Evolutionary conservation across 129 eudicot species (phyloP).

Genomic region (Flaveria ramosissima): DNA sequence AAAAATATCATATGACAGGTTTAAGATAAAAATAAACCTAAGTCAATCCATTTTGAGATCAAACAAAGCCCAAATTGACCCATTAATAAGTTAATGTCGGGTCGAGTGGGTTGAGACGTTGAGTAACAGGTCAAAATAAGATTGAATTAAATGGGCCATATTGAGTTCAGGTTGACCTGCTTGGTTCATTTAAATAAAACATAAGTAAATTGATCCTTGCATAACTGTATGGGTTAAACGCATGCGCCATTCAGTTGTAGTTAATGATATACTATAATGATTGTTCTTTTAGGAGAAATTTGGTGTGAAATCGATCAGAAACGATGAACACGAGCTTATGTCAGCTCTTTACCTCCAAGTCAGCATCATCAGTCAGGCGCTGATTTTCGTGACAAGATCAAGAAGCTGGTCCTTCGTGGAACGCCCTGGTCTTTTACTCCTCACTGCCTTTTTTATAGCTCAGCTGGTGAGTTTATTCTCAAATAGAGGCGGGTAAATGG

Average conservation of each 20-base stretch:
- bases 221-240: neutral
- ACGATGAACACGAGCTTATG: constrained; percentile 48
- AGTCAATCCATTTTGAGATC: neutral
- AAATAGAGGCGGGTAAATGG: neutral
- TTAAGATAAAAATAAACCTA: neutral
- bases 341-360: constrained; percentile 92
- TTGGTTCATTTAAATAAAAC: neutral
- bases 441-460: constrained; percentile 65
- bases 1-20: neutral
- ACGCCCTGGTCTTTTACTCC: constrained; percentile 77
- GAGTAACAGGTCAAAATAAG: neutral
- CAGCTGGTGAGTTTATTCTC: constrained; percentile 58
- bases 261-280: neutral
- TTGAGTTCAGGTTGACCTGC: neutral
- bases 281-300: constrained; percentile 53
- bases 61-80: neutral
- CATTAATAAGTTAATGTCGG: neutral
- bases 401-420: constrained; percentile 83
- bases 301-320: constrained; percentile 54
- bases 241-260: neutral
- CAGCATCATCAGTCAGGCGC: constrained; percentile 89
- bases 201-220: neutral
- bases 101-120: neutral
- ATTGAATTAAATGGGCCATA: neutral
- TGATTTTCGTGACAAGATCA: constrained; percentile 87